A percentile compares a stretch with the other conserved stretches of the same genome.
Evolutionary conservation across 306 rosid species (phyloP).

Genomic region (Quercus glauca): DNA sequence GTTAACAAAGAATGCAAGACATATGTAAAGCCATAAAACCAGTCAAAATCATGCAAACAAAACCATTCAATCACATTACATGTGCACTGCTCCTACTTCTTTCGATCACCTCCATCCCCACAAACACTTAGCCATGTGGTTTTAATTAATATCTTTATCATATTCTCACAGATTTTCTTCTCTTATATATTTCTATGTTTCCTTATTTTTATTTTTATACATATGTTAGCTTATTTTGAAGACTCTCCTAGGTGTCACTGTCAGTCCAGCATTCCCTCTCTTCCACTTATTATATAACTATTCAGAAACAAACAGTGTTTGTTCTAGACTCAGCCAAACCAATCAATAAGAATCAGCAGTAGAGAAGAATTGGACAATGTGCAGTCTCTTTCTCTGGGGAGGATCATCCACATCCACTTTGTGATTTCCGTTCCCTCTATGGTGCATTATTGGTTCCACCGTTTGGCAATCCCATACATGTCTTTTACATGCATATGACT

Average conservation of each 20-base stretch:
- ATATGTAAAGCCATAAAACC: not conserved
- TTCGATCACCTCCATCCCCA: not conserved
- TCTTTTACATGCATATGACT: not conserved
- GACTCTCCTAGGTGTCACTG: slow-evolving; percentile 19
- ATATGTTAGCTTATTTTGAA: not conserved
- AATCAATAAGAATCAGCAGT: slow-evolving; percentile 9
- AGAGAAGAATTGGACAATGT: slow-evolving; percentile 31
- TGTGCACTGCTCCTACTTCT: slow-evolving; percentile 28
- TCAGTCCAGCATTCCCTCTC: slow-evolving; percentile 38
- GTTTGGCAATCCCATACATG: slow-evolving; percentile 7
- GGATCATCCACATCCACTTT: not conserved
- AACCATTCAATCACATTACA: slow-evolving; percentile 20
- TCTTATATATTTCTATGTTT: not conserved
- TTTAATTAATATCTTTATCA: no score
- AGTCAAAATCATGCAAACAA: not conserved
- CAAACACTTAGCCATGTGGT: slow-evolving; percentile 26
- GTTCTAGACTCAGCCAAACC: slow-evolving; percentile 4
- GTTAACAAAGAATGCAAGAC: not conserved
- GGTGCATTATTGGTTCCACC: slow-evolving; percentile 39
- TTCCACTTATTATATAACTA: not conserved
- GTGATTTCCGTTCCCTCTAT: slow-evolving; percentile 29
- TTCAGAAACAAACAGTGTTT: not conserved
- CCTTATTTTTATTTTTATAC: not conserved
- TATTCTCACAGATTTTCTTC: not conserved
- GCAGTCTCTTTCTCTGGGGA: not conserved